These are phyloP conservation scores for Colletotrichum higginsianum DNA, from an alignment of 2,329 filamentous ascomycete species.

Conservation along the genomic window DNA sequence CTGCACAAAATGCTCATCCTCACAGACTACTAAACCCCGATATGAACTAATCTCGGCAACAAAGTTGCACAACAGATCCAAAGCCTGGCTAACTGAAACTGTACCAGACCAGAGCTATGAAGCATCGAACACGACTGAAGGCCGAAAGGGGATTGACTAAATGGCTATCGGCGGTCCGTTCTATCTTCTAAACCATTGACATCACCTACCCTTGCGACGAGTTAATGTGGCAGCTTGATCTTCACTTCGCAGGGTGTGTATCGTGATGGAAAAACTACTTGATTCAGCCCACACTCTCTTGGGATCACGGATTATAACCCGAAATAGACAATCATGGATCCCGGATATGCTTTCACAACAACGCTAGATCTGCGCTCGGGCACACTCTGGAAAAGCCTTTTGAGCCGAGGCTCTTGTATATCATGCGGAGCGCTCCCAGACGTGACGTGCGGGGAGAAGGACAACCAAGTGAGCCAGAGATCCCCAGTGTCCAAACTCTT, in stretches of 20 bases:
- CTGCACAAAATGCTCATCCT: not conserved
- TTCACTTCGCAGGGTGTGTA: too few species aligned
- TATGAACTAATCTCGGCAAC: not conserved
- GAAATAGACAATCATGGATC: too few species aligned
- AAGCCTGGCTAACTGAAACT: not conserved
- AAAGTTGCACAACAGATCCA: not conserved
- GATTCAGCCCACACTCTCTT: too few species aligned
- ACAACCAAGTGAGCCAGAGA: not conserved
- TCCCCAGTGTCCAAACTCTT: too few species aligned
- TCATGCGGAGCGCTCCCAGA: not conserved
- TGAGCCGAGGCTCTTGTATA: not conserved
- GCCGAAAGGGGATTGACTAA: not conserved
- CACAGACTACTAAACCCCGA: not conserved
- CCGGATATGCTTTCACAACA: too few species aligned
- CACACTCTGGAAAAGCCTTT: not conserved
- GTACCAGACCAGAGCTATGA: not conserved
- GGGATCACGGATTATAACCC: too few species aligned
- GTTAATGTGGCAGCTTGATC: too few species aligned
- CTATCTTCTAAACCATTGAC: too few species aligned
- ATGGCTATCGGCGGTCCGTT: too few species aligned
- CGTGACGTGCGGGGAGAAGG: conserved; percentile 2
- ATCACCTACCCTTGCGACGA: too few species aligned
- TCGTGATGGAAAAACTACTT: too few species aligned
- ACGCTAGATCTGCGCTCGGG: not conserved
- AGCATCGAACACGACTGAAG: not conserved